A percentile compares a stretch with the other conserved stretches of the same genome.
These are phyloP conservation scores for Amphicarpaea edgeworthii DNA, from an alignment of 306 rosid genomes.

Conservation along the genomic window DNA sequence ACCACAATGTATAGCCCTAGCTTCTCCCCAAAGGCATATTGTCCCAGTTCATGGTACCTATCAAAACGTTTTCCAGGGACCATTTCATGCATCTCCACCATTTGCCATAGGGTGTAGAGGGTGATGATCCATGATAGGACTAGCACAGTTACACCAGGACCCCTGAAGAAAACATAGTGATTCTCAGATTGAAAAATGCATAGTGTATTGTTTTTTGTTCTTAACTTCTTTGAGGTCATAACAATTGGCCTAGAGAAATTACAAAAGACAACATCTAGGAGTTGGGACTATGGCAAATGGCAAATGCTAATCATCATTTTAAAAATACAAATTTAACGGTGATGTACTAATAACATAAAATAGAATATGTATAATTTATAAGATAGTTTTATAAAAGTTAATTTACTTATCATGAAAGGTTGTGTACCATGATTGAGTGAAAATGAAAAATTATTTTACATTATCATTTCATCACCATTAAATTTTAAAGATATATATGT, in stretches of 20 bases:
- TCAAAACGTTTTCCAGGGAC: constrained; percentile 82
- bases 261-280: background rate
- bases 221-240: background rate
- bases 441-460: no score
- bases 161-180: constrained; percentile 53
- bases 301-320: background rate
- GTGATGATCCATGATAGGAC: constrained; percentile 75
- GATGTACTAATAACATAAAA: no score
- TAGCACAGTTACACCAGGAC: constrained; percentile 67
- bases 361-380: no score
- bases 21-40: constrained; percentile 78
- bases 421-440: no score
- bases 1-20: constrained; percentile 81
- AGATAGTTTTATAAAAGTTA: no score
- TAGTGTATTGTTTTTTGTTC: background rate
- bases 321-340: no score
- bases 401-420: no score
- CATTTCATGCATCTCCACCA: constrained; percentile 91
- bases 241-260: background rate
- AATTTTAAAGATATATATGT: no score
- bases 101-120: constrained; percentile 78
- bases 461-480: no score
- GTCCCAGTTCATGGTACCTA: constrained; percentile 82
- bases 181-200: background rate
- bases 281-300: background rate